phyloP scores from a whole-genome alignment of 768 basidiomycete species.

The Suillus tomentosus region DNA sequence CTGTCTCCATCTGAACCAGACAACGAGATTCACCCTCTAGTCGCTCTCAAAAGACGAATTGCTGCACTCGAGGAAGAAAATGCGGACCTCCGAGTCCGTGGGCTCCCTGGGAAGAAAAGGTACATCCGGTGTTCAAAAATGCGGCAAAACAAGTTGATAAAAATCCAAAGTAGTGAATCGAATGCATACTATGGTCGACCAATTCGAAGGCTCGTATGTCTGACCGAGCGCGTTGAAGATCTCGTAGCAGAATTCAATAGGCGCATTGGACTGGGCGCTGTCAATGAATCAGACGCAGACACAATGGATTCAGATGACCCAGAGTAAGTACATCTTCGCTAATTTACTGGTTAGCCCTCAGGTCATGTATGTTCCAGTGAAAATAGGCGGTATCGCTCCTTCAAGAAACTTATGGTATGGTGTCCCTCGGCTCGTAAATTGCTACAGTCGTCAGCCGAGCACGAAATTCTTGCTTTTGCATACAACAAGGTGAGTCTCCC shows the following conservation, averaged over 20 bases:
- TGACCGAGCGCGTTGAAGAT: not conserved
- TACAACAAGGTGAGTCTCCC: not conserved
- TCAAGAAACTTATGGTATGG: not conserved
- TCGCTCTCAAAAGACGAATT: not conserved
- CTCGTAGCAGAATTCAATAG: not conserved
- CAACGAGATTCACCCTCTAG: not conserved
- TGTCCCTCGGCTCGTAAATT: not conserved
- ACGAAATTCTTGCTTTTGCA: not conserved
- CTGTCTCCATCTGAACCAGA: not conserved
- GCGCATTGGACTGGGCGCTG: not conserved
- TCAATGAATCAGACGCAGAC: not conserved
- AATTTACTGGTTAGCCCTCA: not conserved
- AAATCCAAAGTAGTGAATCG: not conserved
- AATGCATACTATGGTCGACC: not conserved
- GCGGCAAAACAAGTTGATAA: not conserved
- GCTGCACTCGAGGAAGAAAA: not conserved
- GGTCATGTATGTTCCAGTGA: not conserved
- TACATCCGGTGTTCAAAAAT: not conserved
- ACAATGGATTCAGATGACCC: not conserved
- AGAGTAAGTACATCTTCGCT: not conserved
- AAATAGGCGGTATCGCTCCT: not conserved
- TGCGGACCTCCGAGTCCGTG: no score
- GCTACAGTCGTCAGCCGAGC: not conserved
- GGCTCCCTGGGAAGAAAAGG: not conserved
- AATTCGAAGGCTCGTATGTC: not conserved